Evolutionary conservation across 2,329 filamentous ascomycete species (phyloP).

Genomic region (Lasiodiplodia sp.): DNA sequence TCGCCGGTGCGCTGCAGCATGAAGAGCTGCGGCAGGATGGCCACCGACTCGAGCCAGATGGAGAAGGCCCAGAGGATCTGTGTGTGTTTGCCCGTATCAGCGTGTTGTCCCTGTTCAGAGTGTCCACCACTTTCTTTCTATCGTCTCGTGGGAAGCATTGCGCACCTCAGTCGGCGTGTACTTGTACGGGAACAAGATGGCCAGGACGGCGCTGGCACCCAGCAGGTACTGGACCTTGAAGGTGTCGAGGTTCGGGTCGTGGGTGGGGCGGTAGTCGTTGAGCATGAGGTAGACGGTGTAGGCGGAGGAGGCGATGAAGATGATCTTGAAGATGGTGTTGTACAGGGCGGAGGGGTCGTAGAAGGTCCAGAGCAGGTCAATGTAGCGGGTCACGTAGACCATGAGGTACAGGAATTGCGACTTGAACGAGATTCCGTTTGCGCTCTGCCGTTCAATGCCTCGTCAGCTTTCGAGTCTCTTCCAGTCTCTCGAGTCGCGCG

Average conservation of each 20-base stretch:
- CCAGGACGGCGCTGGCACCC: slow-evolving; percentile 78
- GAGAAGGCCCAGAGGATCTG: slow-evolving; percentile 96
- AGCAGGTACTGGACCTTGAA: slow-evolving; percentile 97
- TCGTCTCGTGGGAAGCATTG: neutral
- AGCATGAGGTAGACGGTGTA: slow-evolving; percentile 99
- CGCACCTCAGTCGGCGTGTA: slow-evolving; percentile 75
- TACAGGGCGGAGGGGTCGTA: slow-evolving; percentile 75
- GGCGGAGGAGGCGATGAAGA: slow-evolving; percentile 87
- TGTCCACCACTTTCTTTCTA: neutral
- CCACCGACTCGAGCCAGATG: slow-evolving; percentile 97
- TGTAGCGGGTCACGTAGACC: slow-evolving; percentile 92
- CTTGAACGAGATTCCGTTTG: slow-evolving; percentile 97
- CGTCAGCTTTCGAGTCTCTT: slow-evolving; percentile 7
- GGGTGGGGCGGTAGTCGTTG: slow-evolving; percentile 95
- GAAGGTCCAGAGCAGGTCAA: slow-evolving; percentile 85
- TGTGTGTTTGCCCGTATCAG: neutral
- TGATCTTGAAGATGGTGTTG: slow-evolving; percentile 94
- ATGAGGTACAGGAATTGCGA: slow-evolving; percentile 94
- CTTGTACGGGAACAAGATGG: slow-evolving; percentile 82
- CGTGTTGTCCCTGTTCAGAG: slow-evolving; percentile 30
- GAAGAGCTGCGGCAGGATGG: slow-evolving; percentile 96
- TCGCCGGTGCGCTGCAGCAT: slow-evolving; percentile 98
- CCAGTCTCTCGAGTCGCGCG: neutral
- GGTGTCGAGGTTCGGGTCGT: slow-evolving; percentile 95
- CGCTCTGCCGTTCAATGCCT: slow-evolving; percentile 70